phyloP scores from a whole-genome alignment of 768 basidiomycete species.

The Pulveroboletus sp. region DNA sequence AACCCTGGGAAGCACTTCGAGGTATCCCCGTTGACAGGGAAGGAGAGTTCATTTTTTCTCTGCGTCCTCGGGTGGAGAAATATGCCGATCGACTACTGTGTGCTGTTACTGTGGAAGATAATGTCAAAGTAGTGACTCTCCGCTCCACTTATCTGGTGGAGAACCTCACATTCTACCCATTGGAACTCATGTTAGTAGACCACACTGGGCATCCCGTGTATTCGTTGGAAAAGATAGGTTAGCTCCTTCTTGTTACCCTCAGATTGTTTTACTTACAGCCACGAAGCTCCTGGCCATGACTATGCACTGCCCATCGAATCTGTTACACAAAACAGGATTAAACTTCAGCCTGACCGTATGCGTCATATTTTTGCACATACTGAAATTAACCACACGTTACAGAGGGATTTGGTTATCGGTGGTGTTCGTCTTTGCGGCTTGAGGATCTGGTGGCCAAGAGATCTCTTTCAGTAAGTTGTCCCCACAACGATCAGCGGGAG shows the following conservation, averaged over 20 bases:
- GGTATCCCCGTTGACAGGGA: conserved; percentile 91
- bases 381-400: conserved; percentile 5
- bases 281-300: conserved; percentile 78
- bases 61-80: conserved; percentile 78
- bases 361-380: background rate
- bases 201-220: conserved; percentile 78
- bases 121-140: conserved; percentile 91
- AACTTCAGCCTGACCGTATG: conserved; percentile 92
- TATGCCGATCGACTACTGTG: conserved; percentile 81
- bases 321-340: conserved; percentile 76
- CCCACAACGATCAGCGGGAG: conserved; percentile 75
- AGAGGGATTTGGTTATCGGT: conserved; percentile 97
- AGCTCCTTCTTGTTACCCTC: conserved; percentile 18
- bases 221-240: conserved; percentile 79
- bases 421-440: conserved; percentile 86
- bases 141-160: conserved; percentile 90
- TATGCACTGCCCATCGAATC: conserved; percentile 90
- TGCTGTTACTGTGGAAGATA: conserved; percentile 86
- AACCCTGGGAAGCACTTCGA: conserved; percentile 85
- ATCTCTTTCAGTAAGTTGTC: conserved; percentile 79
- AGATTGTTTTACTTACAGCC: conserved; percentile 53
- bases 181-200: conserved; percentile 90
- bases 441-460: conserved; percentile 76
- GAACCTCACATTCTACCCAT: conserved; percentile 86
- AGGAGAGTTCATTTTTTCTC: conserved; percentile 83